A percentile compares a stretch with the other conserved stretches of the same genome.
Conservation (phyloP, 495 filamentous ascomycete species). For the Aspergillus avenaceus region DNA sequence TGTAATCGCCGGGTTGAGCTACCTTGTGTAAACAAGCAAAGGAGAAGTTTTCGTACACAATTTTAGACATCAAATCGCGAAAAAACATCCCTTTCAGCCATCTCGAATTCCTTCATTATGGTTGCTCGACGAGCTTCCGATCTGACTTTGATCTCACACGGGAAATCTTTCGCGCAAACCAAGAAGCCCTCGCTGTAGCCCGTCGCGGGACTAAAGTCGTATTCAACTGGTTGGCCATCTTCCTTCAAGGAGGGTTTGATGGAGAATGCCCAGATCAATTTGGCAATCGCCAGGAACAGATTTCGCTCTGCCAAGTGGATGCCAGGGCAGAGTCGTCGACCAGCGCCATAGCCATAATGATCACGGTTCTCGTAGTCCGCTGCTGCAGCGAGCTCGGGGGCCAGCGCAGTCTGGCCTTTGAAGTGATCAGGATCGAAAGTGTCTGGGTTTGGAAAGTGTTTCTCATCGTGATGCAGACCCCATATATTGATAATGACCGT, state of each 20-base stretch:
- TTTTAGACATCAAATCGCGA: not conserved
- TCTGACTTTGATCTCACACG: not conserved
- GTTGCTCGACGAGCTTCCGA: not conserved
- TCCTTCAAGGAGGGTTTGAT: not conserved
- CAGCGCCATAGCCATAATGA: slow-evolving; percentile 30
- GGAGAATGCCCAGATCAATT: slow-evolving; percentile 47
- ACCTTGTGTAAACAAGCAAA: no score
- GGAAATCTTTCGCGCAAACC: not conserved
- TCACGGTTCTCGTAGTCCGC: slow-evolving; percentile 27
- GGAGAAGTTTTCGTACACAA: no score
- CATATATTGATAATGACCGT: slow-evolving; percentile 31
- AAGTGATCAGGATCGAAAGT: slow-evolving; percentile 53
- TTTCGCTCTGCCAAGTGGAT: slow-evolving; percentile 56
- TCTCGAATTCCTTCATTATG: not conserved
- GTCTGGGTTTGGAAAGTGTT: slow-evolving; percentile 38
- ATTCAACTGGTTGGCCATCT: not conserved
- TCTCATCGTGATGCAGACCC: slow-evolving; percentile 27
- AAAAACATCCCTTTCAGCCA: not conserved
- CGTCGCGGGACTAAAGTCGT: not conserved
- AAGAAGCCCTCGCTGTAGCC: not conserved
- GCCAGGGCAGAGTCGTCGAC: slow-evolving; percentile 55
- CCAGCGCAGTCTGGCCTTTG: slow-evolving; percentile 6
- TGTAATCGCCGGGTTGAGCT: no score
- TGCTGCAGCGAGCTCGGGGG: slow-evolving; percentile 17
- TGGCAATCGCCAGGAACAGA: slow-evolving; percentile 51